Conservation (phyloP, 352 stramenopile species). For the Phytophthora foliorum region DNA sequence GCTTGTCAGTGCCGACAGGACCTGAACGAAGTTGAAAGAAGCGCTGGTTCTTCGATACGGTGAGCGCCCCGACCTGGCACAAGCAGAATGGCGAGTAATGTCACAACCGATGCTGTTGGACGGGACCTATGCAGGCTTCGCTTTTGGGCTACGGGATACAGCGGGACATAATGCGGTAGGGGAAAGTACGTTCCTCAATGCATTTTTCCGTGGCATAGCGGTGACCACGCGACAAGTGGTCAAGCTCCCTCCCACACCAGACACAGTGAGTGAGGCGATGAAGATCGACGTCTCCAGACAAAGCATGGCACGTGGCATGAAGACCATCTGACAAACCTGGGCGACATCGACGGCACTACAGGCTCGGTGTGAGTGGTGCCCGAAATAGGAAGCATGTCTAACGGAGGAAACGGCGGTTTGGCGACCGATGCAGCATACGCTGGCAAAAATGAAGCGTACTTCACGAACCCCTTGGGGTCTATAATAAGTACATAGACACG, state of each 20-base stretch:
- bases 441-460: no score
- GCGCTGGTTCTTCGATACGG: not conserved
- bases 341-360: no score
- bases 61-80: not conserved
- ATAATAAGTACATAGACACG: no score
- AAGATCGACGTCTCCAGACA: slow-evolving; percentile 1
- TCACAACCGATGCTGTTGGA: not conserved
- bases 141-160: not conserved
- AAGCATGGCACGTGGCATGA: slow-evolving; percentile 4
- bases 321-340: no score
- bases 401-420: no score
- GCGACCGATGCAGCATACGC: no score
- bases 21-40: not conserved
- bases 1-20: not conserved
- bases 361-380: no score
- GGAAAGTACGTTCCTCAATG: not conserved
- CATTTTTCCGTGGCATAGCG: not conserved
- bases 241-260: not conserved
- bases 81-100: not conserved
- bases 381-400: no score
- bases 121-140: not conserved
- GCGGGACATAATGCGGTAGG: not conserved
- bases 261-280: not conserved
- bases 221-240: not conserved
- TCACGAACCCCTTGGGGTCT: no score